Evolutionary conservation across 2,329 filamentous ascomycete genomes (phyloP), one percentile per base, ranked within the genome.

Genomic region (Cadophora sp.): DNA sequence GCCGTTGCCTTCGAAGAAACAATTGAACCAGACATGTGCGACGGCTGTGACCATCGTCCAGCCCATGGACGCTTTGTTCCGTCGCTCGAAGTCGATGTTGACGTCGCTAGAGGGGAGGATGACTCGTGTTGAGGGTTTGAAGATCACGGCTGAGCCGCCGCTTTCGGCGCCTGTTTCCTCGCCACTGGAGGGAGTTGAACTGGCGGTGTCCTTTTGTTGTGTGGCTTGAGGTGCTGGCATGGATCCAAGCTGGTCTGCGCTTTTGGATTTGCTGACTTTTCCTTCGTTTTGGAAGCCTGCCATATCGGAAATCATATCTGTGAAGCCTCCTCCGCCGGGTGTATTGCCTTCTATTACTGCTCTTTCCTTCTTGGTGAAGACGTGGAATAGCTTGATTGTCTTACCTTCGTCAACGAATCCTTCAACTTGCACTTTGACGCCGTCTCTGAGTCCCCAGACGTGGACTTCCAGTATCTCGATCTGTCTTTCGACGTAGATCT

Each of bases 1-100:
- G 0, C 92, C 91, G 24, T 87, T 83, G 55, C 94, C 94, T 80
- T 98, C 96, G 75, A 98, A 98, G 80, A 90, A 98, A 1, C 90
- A 84, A 76, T 99, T 99, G 83, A 97, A 97, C 96, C 96, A 99
- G 19, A 97, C 92, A 76, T 98, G 95, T 0, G 94, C 94, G 11
- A 98, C 90, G 0, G 94, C 90, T 0, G 95, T 97, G 3, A 97
- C 93, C 89, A 98, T 93, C 0, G 93, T 94, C 73, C 93, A 87
- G 0, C 93, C 91, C 75, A 92, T 92, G 4, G 87, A 86, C 1
- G 92, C 89, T 75, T 91, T 92, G 80, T 94, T 97, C 43, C 94
- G 89, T 8, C 93, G 88, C 80, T 98, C 94, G 27, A 97, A 89
- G 61, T 94, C 90, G 72, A 98, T 92, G 78, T 97, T 97, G 73